Percentiles rank a stretch among this genome's conserved stretches.
Conservation (phyloP, 106 monocot genomes). For the Acorus calamus region DNA sequence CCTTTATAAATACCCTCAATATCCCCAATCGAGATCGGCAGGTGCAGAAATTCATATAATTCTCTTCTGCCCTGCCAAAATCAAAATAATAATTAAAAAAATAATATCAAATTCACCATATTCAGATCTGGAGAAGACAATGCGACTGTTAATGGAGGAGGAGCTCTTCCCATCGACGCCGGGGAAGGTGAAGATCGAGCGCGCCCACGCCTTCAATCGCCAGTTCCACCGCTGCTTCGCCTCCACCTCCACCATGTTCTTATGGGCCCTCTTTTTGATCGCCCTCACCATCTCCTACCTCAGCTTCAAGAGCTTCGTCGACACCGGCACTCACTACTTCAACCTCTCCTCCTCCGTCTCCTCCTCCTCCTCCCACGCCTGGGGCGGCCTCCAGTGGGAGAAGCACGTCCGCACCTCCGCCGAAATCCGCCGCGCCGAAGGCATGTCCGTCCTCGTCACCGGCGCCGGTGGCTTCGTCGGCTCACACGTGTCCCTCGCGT, state of each 20-base stretch:
- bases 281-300: conserved; percentile 31
- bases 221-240: conserved; percentile 44
- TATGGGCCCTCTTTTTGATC: conserved; percentile 28
- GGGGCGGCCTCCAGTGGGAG: conserved; percentile 37
- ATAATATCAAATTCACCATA: too few species aligned
- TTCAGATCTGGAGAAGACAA: too few species aligned
- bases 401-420: conserved; percentile 22
- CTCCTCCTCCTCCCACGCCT: not conserved
- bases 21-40: too few species aligned
- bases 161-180: conserved; percentile 39
- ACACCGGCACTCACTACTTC: conserved; percentile 18
- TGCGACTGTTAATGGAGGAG: conserved; percentile 7
- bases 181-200: conserved; percentile 37
- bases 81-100: too few species aligned
- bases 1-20: too few species aligned
- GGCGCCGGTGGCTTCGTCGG: conserved; percentile 39
- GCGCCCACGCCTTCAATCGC: conserved; percentile 19
- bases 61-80: too few species aligned
- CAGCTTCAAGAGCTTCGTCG: conserved; percentile 25
- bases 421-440: conserved; percentile 9
- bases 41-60: too few species aligned
- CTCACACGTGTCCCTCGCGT: conserved; percentile 8
- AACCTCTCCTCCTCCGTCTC: conserved; percentile 5
- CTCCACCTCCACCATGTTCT: conserved; percentile 29
- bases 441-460: conserved; percentile 34